These are phyloP conservation scores for Pseudisothecium myosuroides DNA, from an alignment of 225 moss, liverwort and hornwort genomes.

Conservation along the genomic window DNA sequence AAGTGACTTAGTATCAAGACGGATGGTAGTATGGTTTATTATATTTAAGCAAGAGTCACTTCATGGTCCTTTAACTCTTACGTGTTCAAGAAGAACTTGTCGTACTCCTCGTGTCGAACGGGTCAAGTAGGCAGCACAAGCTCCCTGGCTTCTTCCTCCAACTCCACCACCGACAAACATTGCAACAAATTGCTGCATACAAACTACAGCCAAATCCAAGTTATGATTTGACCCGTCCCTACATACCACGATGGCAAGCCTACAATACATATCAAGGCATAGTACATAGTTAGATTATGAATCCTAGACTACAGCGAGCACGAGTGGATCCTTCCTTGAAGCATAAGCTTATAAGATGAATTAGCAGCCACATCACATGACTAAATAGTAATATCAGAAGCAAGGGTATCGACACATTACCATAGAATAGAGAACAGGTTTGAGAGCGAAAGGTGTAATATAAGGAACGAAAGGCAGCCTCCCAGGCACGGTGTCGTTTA, in stretches of 20 bases:
- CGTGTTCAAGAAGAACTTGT: slow-evolving; percentile 69
- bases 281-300: background rate
- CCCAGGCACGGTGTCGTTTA: slow-evolving; percentile 66
- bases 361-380: background rate
- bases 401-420: slow-evolving; percentile 12
- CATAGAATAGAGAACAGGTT: slow-evolving; percentile 67
- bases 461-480: slow-evolving; percentile 76
- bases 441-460: slow-evolving; percentile 69
- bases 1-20: background rate
- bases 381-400: background rate
- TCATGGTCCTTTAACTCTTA: slow-evolving; percentile 13
- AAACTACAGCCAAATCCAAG: slow-evolving; percentile 45
- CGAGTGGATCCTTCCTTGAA: background rate
- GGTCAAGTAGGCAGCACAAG: slow-evolving; percentile 72
- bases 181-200: slow-evolving; percentile 84
- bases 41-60: background rate
- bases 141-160: slow-evolving; percentile 44
- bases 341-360: background rate
- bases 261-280: background rate
- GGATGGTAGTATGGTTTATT: background rate
- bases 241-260: background rate
- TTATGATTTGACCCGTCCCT: background rate
- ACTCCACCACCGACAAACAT: slow-evolving; percentile 85
- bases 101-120: slow-evolving; percentile 86
- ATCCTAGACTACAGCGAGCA: background rate